phyloP scores from a whole-genome alignment of 306 rosid genomes.

The Pterocarpus macrocarpus region DNA sequence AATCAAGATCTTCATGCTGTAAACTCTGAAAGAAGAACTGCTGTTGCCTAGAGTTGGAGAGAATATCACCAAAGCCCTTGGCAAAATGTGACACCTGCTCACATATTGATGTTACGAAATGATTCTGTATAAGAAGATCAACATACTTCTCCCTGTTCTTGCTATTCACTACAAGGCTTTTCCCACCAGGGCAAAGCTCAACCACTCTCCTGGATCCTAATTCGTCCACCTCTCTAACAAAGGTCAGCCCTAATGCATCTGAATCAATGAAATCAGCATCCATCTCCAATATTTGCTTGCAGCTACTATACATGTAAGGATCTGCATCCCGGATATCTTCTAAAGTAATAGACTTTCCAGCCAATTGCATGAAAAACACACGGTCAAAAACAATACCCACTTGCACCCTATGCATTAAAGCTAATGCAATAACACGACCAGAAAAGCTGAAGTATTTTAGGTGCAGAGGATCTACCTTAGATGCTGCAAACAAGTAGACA shows the following conservation, averaged over 20 bases:
- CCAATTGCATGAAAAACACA: constrained; percentile 84
- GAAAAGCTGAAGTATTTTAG: constrained; percentile 81
- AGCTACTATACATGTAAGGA: constrained; percentile 79
- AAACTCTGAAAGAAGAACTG: constrained; percentile 66
- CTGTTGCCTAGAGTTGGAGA: constrained; percentile 52
- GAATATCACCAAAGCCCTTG: constrained; percentile 78
- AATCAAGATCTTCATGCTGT: constrained; percentile 88
- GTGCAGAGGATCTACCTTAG: constrained; percentile 84
- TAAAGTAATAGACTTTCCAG: constrained; percentile 67
- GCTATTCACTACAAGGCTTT: constrained; percentile 72
- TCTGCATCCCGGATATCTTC: constrained; percentile 88
- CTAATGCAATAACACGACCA: constrained; percentile 89
- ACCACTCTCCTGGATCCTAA: constrained; percentile 69
- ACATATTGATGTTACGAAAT: constrained; percentile 76
- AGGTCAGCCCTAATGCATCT: constrained; percentile 87
- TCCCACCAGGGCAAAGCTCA: constrained; percentile 83
- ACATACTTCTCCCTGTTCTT: constrained; percentile 78
- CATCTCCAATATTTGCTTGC: constrained; percentile 86
- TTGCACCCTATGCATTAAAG: constrained; percentile 84
- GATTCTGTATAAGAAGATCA: constrained; percentile 70
- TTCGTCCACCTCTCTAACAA: constrained; percentile 84
- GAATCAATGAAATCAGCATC: constrained; percentile 79
- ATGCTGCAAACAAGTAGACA: constrained; percentile 68
- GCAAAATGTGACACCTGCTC: constrained; percentile 79
- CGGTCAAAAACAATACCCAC: constrained; percentile 89